Conservation (phyloP, 108 stramenopile species). For the Fragilaria crotonensis region DNA sequence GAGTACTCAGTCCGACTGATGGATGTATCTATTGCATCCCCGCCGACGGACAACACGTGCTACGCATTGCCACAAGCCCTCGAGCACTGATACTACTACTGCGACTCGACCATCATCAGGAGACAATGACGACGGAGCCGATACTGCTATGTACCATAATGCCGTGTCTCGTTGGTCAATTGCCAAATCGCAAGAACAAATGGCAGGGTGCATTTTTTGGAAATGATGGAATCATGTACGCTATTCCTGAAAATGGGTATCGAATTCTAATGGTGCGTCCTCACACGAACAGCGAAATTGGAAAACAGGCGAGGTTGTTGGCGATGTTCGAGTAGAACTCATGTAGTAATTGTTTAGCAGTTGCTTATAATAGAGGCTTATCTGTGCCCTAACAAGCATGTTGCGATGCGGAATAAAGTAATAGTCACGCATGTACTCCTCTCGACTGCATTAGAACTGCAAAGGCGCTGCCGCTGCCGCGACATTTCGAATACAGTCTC, state of each 20-base stretch:
- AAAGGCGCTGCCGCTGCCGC: constrained; percentile 38
- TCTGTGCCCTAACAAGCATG: background rate
- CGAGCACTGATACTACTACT: no score
- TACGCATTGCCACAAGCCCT: constrained; percentile 67
- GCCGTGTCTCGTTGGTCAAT: constrained; percentile 54
- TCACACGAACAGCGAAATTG: no score
- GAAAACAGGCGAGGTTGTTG: no score
- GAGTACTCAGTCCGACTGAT: constrained; percentile 46
- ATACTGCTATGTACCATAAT: no score
- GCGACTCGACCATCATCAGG: no score
- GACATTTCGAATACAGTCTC: constrained; percentile 57
- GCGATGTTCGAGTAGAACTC: constrained; percentile 36
- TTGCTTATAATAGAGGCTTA: no score
- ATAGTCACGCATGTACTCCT: background rate
- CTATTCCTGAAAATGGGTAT: constrained; percentile 68
- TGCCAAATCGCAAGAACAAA: constrained; percentile 61
- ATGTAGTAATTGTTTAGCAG: constrained; percentile 17
- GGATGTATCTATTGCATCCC: constrained; percentile 75
- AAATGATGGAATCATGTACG: constrained; percentile 66
- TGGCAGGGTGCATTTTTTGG: constrained; percentile 76
- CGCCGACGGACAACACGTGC: constrained; percentile 45
- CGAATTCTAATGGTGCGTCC: constrained; percentile 66
- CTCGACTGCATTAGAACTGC: constrained; percentile 9
- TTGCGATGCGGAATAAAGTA: background rate
- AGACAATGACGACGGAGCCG: no score